These are phyloP conservation scores for Dianthus caryophyllus DNA, from an alignment of 148 eudicot species.

Conservation along the genomic window DNA sequence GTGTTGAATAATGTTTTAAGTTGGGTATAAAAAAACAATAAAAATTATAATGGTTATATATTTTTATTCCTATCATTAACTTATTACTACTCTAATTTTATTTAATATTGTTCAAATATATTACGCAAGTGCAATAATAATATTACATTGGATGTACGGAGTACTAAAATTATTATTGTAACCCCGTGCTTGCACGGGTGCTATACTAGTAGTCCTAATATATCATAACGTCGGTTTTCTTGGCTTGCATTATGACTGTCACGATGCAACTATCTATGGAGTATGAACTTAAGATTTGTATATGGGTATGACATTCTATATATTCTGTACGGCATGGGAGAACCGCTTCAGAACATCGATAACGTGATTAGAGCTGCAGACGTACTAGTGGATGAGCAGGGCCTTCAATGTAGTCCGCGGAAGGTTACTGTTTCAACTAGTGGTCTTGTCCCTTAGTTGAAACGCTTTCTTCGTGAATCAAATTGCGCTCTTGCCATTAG, in stretches of 20 bases:
- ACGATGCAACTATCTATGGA: background rate
- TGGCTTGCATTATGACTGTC: background rate
- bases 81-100: too few relatives aligned
- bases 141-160: too few relatives aligned
- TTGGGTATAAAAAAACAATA: too few relatives aligned
- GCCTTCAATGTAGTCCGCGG: slow-evolving; percentile 91
- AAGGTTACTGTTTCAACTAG: slow-evolving; percentile 90
- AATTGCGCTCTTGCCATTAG: slow-evolving; percentile 82
- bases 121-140: too few relatives aligned
- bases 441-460: slow-evolving; percentile 89
- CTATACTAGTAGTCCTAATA: background rate
- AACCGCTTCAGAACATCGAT: slow-evolving; percentile 92
- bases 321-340: slow-evolving; percentile 96
- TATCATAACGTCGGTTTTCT: background rate
- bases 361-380: slow-evolving; percentile 84
- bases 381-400: slow-evolving; percentile 84
- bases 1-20: too few relatives aligned
- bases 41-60: too few relatives aligned
- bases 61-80: too few relatives aligned
- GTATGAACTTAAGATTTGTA: background rate
- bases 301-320: background rate
- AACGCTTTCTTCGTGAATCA: slow-evolving; percentile 68
- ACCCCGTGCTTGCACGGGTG: too few relatives aligned
- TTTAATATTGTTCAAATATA: too few relatives aligned
- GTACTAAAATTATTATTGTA: too few relatives aligned